Evolutionary conservation across 2,329 filamentous ascomycete species (phyloP).

Genomic region (Ascochyta pisi): DNA sequence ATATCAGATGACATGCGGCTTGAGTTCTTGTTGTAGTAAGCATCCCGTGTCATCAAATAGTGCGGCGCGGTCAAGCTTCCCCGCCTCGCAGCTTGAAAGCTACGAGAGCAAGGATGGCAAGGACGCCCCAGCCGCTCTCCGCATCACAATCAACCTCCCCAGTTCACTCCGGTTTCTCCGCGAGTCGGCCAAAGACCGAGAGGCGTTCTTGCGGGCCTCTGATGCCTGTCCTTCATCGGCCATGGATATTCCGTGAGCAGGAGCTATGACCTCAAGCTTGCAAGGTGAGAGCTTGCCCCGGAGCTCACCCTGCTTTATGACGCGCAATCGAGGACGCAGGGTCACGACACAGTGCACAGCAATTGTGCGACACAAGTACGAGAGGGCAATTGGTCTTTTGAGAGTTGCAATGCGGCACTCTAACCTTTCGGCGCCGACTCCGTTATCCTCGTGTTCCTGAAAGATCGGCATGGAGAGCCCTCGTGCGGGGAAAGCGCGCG

Average conservation of each 20-base stretch:
- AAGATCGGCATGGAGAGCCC: slow-evolving; percentile 25
- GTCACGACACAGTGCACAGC: not conserved
- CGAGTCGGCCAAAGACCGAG: slow-evolving; percentile 30
- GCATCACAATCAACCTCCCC: slow-evolving; percentile 28
- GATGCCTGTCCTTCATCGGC: slow-evolving; percentile 1
- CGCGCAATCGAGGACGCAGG: not conserved
- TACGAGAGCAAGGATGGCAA: slow-evolving; percentile 22
- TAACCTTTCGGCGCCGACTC: slow-evolving; percentile 15
- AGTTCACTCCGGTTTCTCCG: slow-evolving; percentile 20
- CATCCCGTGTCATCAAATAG: slow-evolving; percentile 10
- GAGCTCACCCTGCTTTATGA: slow-evolving; percentile 2
- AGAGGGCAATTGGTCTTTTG: slow-evolving; percentile 1
- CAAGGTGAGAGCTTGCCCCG: slow-evolving; percentile 7
- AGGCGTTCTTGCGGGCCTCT: slow-evolving; percentile 22
- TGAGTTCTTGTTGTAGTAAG: slow-evolving; percentile 25
- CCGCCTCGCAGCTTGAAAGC: slow-evolving; percentile 24
- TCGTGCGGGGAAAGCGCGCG: slow-evolving; percentile 37
- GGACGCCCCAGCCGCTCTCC: slow-evolving; percentile 32
- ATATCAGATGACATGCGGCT: slow-evolving; percentile 14
- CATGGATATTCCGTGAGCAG: slow-evolving; percentile 3
- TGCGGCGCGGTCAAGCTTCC: slow-evolving; percentile 34
- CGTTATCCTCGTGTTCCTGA: slow-evolving; percentile 38
- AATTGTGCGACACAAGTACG: not conserved
- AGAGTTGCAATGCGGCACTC: slow-evolving; percentile 1
- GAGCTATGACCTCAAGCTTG: slow-evolving; percentile 15